Conservation (phyloP, 1,284 basidiomycete species). For the Rhodotorula sp. region DNA sequence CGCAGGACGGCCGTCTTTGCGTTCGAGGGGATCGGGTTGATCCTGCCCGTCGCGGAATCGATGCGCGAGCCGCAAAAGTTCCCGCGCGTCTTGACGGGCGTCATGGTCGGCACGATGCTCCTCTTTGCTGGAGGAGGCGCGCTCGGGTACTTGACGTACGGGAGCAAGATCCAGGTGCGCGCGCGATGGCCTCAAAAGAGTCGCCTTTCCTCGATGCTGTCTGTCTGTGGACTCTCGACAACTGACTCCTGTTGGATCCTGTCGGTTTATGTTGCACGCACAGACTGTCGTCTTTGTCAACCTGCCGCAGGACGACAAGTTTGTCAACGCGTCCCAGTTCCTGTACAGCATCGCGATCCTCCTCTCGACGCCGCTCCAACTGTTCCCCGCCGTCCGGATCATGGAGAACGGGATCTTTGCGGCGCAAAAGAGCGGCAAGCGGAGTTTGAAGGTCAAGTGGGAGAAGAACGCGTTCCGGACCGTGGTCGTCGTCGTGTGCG, state of each 20-base stretch:
- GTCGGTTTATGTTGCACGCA: not conserved
- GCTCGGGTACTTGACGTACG: slow-evolving; percentile 85
- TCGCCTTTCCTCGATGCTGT: not conserved
- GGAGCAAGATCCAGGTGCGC: slow-evolving; percentile 58
- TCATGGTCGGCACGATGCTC: slow-evolving; percentile 81
- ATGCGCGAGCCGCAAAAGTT: slow-evolving; percentile 91
- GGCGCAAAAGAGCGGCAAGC: slow-evolving; percentile 66
- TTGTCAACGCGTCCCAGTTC: slow-evolving; percentile 78
- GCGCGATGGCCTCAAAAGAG: no score
- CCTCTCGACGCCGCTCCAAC: slow-evolving; percentile 88
- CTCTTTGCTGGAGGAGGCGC: slow-evolving; percentile 89
- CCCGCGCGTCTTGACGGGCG: slow-evolving; percentile 80
- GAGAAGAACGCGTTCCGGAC: slow-evolving; percentile 90
- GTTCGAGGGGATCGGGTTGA: slow-evolving; percentile 95
- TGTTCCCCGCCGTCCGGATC: slow-evolving; percentile 96
- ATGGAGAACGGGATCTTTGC: slow-evolving; percentile 96
- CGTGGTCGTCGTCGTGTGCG: slow-evolving; percentile 70
- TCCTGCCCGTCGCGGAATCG: slow-evolving; percentile 95
- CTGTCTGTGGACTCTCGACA: no score
- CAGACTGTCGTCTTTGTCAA: slow-evolving; percentile 96
- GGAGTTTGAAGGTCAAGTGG: slow-evolving; percentile 62
- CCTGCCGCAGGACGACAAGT: slow-evolving; percentile 76
- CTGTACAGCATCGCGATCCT: slow-evolving; percentile 80
- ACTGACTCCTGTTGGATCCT: no score
- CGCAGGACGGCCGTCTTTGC: slow-evolving; percentile 92